These are phyloP conservation scores for Podila epigama DNA, from an alignment of 192 early-diverging fungal genomes.

Conservation along the genomic window DNA sequence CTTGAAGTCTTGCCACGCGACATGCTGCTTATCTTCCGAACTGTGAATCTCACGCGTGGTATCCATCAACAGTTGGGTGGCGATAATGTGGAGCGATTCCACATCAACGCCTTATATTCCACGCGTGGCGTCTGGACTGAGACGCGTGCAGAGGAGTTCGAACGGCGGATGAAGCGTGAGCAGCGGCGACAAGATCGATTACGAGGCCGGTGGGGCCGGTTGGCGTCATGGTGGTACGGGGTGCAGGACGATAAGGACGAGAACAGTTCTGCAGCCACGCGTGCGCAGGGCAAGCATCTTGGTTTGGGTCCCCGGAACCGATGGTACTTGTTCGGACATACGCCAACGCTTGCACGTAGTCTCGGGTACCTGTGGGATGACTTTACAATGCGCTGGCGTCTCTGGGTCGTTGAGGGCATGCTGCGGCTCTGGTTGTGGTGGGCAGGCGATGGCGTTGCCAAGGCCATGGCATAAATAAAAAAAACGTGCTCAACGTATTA, in stretches of 20 bases:
- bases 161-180: slow-evolving; percentile 22
- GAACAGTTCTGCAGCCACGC: slow-evolving; percentile 27
- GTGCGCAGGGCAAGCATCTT: slow-evolving; percentile 28
- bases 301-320: slow-evolving; percentile 46
- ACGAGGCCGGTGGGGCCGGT: slow-evolving; percentile 23
- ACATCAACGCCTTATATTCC: slow-evolving; percentile 54
- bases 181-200: slow-evolving; percentile 15
- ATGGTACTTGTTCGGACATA: slow-evolving; percentile 53
- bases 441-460: slow-evolving; percentile 41
- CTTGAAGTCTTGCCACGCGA: slow-evolving; percentile 60
- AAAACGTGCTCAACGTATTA: too few relatives aligned
- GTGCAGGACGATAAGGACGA: slow-evolving; percentile 22
- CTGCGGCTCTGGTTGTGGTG: slow-evolving; percentile 52
- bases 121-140: slow-evolving; percentile 58
- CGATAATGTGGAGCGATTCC: slow-evolving; percentile 55
- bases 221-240: slow-evolving; percentile 39
- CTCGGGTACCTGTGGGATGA: slow-evolving; percentile 43
- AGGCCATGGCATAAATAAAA: too few relatives aligned
- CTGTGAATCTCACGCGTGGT: slow-evolving; percentile 56
- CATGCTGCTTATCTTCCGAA: slow-evolving; percentile 61
- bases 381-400: slow-evolving; percentile 39
- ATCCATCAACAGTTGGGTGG: slow-evolving; percentile 60
- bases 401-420: slow-evolving; percentile 38
- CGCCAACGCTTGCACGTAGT: slow-evolving; percentile 47
- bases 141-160: slow-evolving; percentile 48